Base-by-base conservation (phyloP, 768 basidiomycete genomes). In the Neoboletus subvelutipes region DNA sequence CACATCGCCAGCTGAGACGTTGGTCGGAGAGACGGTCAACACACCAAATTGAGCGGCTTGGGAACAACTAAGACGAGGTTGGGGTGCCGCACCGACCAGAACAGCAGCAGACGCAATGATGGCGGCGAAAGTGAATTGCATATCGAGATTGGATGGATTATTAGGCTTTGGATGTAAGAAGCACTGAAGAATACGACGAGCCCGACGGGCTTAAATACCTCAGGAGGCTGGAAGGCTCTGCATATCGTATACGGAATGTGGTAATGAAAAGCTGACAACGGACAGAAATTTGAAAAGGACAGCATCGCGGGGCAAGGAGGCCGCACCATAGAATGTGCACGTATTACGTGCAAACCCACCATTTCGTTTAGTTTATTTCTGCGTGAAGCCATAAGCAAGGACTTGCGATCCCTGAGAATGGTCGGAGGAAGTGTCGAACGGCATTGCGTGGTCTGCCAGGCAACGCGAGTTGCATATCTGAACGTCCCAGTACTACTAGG, bases 1-100 rank as follows among this genome's bases (percentile, higher is more conserved):
- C 34, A 71, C 70, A 3, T 71, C 65, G 1, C 70, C 70, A 8
- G 67, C 43, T 9, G 67, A 22, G 46, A 71, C 55, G 1, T 48
- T 65, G 39, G 60, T 53, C 18, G 70, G 70, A 45, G 59, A 56
- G 40, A 73, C 18, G 0, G 0, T 52, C 24, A 71, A 22, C 4
- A 46, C 36, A 12, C 70, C 70, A 50, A 52, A 71, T 7, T 28
- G 61, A 13, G 63, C 1, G 22, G 69, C 70, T 41, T 67, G n/a
- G 3, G 69, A 0, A 50, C 70, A 71, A 9, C 4, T 50, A 34
- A 59, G 61, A 20, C 71, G 67, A 34, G 63, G 45, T 3, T 54
- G 62, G 2, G 67, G 71, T 6, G 54, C 50, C 0, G 61, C 69
- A 9, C 54, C 43, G 7, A 61, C 65, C 5, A 71, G 28, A 39